Evolutionary conservation across 2,329 filamentous ascomycete genomes (phyloP).

Genomic region (Diplodia mutila): DNA sequence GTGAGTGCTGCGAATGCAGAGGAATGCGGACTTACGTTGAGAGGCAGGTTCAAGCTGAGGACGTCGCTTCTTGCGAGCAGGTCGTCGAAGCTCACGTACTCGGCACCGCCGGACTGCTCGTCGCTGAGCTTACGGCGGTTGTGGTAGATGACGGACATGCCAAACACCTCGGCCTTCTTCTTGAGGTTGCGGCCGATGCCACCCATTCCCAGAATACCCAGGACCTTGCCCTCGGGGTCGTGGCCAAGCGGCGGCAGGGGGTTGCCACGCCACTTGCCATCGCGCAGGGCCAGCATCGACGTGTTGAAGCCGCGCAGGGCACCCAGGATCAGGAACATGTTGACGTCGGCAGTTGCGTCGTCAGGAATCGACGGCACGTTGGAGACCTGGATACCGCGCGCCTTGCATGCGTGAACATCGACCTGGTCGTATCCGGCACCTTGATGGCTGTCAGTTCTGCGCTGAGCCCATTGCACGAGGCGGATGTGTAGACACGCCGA

Average conservation of each 20-base stretch:
- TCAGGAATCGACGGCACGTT: conserved; percentile 83
- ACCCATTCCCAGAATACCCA: conserved; percentile 85
- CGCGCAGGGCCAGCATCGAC: conserved; percentile 67
- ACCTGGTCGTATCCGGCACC: conserved; percentile 87
- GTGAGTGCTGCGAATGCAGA: neutral
- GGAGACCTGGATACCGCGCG: conserved; percentile 69
- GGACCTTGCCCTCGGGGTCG: conserved; percentile 76
- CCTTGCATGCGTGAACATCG: conserved; percentile 71
- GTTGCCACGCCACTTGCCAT: conserved; percentile 68
- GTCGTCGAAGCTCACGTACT: conserved; percentile 75
- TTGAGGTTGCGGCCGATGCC: conserved; percentile 80
- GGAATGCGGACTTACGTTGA: conserved; percentile 66
- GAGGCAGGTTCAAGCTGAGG: conserved; percentile 76
- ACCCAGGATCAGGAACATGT: conserved; percentile 80
- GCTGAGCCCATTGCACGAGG: neutral
- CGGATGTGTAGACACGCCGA: neutral
- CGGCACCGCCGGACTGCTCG: conserved; percentile 60
- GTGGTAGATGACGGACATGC: conserved; percentile 75
- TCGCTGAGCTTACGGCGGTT: conserved; percentile 67
- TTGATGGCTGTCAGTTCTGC: conserved; percentile 37
- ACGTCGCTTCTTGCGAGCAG: conserved; percentile 73
- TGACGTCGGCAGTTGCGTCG: conserved; percentile 80
- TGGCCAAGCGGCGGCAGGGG: conserved; percentile 64
- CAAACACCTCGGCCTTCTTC: conserved; percentile 73
- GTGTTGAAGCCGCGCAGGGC: conserved; percentile 74